Evolutionary conservation across 169 alveolate species (phyloP).

Genomic region (Eimeria tenella): DNA sequence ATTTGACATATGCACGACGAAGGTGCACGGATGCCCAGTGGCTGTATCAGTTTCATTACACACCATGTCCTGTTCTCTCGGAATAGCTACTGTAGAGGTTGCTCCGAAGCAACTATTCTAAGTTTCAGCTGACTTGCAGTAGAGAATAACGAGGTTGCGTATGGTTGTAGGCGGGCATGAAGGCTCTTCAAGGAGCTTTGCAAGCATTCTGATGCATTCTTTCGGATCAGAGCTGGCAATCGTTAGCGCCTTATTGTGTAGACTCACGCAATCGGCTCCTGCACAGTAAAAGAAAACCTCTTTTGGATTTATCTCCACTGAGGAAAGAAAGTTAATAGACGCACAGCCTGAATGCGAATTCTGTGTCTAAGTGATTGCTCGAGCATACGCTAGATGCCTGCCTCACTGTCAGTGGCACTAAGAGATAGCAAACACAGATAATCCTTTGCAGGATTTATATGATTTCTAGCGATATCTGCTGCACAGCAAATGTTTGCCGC

Average conservation of each 20-base stretch:
- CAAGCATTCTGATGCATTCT: slow-evolving; percentile 4
- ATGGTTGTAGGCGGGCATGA: background rate
- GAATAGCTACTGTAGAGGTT: background rate
- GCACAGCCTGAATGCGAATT: background rate
- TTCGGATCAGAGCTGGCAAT: slow-evolving; percentile 45
- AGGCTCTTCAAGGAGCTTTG: slow-evolving; percentile 21
- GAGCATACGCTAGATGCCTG: background rate
- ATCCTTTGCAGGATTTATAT: slow-evolving; percentile 40
- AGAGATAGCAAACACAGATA: slow-evolving; percentile 2
- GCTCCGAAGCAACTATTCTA: background rate
- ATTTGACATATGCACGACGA: background rate
- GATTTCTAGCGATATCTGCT: background rate
- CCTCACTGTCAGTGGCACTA: background rate
- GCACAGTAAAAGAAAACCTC: background rate
- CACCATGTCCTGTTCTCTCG: background rate
- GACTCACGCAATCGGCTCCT: slow-evolving; percentile 57
- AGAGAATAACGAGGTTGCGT: slow-evolving; percentile 25
- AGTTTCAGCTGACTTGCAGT: slow-evolving; percentile 43
- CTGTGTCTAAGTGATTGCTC: background rate
- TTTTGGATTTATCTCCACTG: no score
- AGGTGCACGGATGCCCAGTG: background rate
- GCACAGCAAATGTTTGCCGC: slow-evolving; percentile 65
- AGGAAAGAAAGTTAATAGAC: no score
- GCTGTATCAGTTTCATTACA: background rate
- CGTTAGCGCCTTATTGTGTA: slow-evolving; percentile 44